Percentiles rank a stretch among this genome's conserved stretches.
phyloP scores from a whole-genome alignment of 2,329 filamentous ascomycete species.

The Amphichorda felina region DNA sequence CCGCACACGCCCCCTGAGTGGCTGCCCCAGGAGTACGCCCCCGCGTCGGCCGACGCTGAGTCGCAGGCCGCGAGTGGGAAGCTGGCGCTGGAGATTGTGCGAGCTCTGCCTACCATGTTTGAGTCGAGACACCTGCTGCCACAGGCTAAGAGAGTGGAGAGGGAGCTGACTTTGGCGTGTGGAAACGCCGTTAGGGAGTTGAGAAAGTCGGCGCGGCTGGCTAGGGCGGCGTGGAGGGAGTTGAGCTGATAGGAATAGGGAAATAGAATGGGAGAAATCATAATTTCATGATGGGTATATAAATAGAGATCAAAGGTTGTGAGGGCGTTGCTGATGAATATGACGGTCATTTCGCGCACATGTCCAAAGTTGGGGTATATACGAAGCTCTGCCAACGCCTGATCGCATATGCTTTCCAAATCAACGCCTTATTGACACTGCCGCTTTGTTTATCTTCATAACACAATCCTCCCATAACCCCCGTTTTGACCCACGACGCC shows the following conservation, averaged over 20 bases:
- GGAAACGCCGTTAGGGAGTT: constrained; percentile 42
- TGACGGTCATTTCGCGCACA: no score
- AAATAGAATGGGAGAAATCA: not conserved
- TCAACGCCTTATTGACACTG: no score
- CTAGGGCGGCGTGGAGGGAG: constrained; percentile 36
- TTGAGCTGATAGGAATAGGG: constrained; percentile 13
- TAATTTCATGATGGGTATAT: no score
- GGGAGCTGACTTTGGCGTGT: constrained; percentile 36
- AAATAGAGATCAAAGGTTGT: no score
- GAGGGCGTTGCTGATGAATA: no score
- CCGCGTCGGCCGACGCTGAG: constrained; percentile 7
- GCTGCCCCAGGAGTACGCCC: constrained; percentile 15
- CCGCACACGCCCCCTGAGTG: constrained; percentile 14
- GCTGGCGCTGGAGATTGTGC: constrained; percentile 34
- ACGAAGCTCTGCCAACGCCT: no score
- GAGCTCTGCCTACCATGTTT: constrained; percentile 32
- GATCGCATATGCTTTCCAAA: no score
- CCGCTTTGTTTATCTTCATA: no score
- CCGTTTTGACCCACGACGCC: no score
- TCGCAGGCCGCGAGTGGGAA: constrained; percentile 27
- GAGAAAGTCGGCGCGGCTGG: constrained; percentile 33
- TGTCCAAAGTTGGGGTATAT: no score
- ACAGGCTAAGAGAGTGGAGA: constrained; percentile 29
- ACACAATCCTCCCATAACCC: no score
- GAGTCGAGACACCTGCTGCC: constrained; percentile 33